Evolutionary conservation across 2,329 filamentous ascomycete genomes (phyloP).

Genomic region (Exophiala alcalophila): DNA sequence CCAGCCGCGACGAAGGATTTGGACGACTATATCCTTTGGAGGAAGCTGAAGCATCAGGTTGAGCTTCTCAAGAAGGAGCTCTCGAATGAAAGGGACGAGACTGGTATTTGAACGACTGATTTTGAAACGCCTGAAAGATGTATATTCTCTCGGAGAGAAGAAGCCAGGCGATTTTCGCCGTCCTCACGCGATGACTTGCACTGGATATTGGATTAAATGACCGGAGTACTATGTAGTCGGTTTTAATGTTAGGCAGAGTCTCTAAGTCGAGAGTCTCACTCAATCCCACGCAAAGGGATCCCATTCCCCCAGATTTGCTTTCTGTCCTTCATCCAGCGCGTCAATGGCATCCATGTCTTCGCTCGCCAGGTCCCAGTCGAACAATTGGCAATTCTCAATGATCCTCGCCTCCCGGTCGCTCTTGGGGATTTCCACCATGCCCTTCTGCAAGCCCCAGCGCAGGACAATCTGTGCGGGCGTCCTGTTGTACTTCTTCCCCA

Average conservation of each 20-base stretch:
- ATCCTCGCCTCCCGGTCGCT: conserved; percentile 21
- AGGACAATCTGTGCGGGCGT: conserved; percentile 29
- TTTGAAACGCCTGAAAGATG: too few relatives aligned
- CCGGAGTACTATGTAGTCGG: too few relatives aligned
- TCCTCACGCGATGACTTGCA: too few relatives aligned
- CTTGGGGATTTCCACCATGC: conserved; percentile 24
- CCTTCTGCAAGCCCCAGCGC: conserved; percentile 33
- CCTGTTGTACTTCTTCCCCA: conserved; percentile 31
- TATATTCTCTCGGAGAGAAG: too few relatives aligned
- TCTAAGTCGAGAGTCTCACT: too few relatives aligned
- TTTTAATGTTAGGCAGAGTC: too few relatives aligned
- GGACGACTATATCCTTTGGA: conserved; percentile 41
- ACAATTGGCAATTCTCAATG: conserved; percentile 21
- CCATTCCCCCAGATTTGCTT: conserved; percentile 42
- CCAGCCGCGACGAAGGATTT: conserved; percentile 33
- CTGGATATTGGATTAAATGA: too few relatives aligned
- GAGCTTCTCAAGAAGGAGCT: conserved; percentile 43
- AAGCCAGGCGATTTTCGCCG: too few relatives aligned
- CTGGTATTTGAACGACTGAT: neutral
- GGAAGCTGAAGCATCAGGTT: conserved; percentile 43
- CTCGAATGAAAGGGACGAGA: conserved; percentile 18
- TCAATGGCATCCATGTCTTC: conserved; percentile 57
- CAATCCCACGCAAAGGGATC: conserved; percentile 22
- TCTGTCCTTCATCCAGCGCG: conserved; percentile 57
- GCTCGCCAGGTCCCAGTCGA: conserved; percentile 33